phyloP scores from a whole-genome alignment of 2,329 filamentous ascomycete species.

The Ophiostoma australiae region DNA sequence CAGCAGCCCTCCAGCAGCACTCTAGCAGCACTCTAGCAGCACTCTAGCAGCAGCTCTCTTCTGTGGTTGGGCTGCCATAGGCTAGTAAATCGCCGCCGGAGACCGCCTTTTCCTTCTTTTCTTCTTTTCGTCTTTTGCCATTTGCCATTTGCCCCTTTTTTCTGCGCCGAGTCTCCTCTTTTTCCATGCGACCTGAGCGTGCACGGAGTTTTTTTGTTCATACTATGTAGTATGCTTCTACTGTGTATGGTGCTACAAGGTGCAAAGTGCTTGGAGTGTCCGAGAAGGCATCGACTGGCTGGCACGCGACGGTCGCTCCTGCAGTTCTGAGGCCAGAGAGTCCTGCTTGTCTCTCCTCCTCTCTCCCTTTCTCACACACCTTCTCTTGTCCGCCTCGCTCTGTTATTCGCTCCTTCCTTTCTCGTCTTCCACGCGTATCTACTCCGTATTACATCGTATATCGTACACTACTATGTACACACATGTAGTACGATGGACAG shows the following conservation, averaged over 20 bases:
- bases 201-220: background rate
- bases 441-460: no score
- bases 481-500: background rate
- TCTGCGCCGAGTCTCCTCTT: slow-evolving; percentile 15
- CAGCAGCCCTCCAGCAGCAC: background rate
- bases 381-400: background rate
- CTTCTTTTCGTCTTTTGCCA: background rate
- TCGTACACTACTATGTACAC: no score
- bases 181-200: background rate
- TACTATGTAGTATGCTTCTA: no score
- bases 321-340: background rate
- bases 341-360: background rate
- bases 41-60: background rate
- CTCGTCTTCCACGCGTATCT: background rate
- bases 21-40: no score
- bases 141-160: slow-evolving; percentile 5
- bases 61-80: background rate
- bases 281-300: background rate
- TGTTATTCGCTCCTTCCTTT: background rate
- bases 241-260: background rate
- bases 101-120: slow-evolving; percentile 10
- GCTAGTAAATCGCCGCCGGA: background rate
- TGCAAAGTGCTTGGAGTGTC: background rate
- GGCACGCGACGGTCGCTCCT: background rate
- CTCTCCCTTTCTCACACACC: background rate